A percentile compares a stretch with the other conserved stretches of the same genome.
These are phyloP conservation scores for Chytriomyces hyalinus DNA, from an alignment of 192 early-diverging fungal species.

Conservation along the genomic window DNA sequence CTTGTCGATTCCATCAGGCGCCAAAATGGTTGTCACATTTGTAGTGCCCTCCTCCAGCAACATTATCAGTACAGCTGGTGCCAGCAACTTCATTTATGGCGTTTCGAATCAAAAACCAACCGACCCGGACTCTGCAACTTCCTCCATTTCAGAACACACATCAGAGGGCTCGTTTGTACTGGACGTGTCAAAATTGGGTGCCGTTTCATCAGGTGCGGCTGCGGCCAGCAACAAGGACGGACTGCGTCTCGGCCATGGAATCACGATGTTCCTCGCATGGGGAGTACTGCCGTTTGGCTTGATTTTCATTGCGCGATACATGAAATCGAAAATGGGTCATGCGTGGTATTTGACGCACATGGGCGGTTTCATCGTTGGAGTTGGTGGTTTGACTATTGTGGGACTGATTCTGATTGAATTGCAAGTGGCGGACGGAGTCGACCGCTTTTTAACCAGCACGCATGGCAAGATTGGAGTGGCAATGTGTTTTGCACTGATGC, in stretches of 20 bases:
- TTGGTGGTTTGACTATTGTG: conserved; percentile 11
- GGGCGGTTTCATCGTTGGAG: conserved; percentile 37
- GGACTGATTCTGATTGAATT: conserved; percentile 42
- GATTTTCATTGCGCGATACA: conserved; percentile 50
- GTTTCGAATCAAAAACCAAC: conserved; percentile 15
- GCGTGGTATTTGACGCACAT: conserved; percentile 48
- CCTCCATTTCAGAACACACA: conserved; percentile 28
- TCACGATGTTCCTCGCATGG: conserved; percentile 45
- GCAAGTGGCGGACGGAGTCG: neutral
- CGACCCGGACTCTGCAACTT: conserved; percentile 2
- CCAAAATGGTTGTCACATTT: conserved; percentile 12
- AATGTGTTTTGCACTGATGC: conserved; percentile 11
- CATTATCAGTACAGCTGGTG: neutral
- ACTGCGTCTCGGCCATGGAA: conserved; percentile 36
- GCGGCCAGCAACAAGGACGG: neutral
- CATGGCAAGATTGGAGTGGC: conserved; percentile 28
- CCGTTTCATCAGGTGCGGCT: neutral
- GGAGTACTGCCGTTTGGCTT: conserved; percentile 30
- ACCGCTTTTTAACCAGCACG: neutral
- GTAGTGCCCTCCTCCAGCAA: neutral
- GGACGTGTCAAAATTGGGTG: conserved; percentile 25
- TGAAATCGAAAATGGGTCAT: conserved; percentile 44
- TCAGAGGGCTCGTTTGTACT: conserved; percentile 16
- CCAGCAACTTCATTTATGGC: conserved; percentile 39
- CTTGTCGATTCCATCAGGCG: neutral